phyloP scores from a whole-genome alignment of 2,329 filamentous ascomycete genomes.

The Colletotrichum phormii region DNA sequence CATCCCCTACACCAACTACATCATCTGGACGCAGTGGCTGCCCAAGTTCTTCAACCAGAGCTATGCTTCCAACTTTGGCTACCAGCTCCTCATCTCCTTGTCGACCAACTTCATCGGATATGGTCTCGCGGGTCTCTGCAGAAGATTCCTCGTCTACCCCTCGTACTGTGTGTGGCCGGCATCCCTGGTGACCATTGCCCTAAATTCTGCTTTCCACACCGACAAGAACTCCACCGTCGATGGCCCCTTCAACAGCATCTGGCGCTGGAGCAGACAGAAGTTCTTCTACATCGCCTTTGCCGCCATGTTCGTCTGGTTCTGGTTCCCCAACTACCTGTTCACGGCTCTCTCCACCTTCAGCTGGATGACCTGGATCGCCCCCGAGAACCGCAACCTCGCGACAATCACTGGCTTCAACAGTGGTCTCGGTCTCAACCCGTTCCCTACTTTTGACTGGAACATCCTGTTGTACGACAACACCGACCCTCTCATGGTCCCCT shows the following conservation, averaged over 20 bases:
- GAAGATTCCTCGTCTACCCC: conserved; percentile 59
- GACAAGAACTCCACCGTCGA: conserved; percentile 44
- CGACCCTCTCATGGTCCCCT: conserved; percentile 60
- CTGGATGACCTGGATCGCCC: conserved; percentile 61
- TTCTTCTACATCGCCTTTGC: conserved; percentile 54
- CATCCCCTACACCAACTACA: conserved; percentile 55
- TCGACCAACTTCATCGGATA: conserved; percentile 62
- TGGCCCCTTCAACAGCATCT: conserved; percentile 47
- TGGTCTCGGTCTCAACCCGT: conserved; percentile 46
- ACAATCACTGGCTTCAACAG: conserved; percentile 44
- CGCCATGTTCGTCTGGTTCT: conserved; percentile 61
- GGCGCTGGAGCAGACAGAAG: conserved; percentile 50
- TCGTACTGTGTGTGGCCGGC: conserved; percentile 60
- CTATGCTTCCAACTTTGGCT: conserved; percentile 54
- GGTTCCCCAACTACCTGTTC: conserved; percentile 61
- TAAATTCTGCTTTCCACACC: conserved; percentile 55
- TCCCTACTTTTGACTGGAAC: conserved; percentile 48
- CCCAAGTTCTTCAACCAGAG: conserved; percentile 56
- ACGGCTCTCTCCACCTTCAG: conserved; percentile 55
- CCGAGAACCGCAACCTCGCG: conserved; percentile 45
- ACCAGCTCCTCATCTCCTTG: conserved; percentile 58
- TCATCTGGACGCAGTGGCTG: conserved; percentile 55
- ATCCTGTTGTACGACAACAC: conserved; percentile 40
- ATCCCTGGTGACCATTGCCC: conserved; percentile 56
- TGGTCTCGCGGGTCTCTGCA: conserved; percentile 55